phyloP scores from a whole-genome alignment of 2,329 filamentous ascomycete genomes.

The Epicoccum sorghinum region DNA sequence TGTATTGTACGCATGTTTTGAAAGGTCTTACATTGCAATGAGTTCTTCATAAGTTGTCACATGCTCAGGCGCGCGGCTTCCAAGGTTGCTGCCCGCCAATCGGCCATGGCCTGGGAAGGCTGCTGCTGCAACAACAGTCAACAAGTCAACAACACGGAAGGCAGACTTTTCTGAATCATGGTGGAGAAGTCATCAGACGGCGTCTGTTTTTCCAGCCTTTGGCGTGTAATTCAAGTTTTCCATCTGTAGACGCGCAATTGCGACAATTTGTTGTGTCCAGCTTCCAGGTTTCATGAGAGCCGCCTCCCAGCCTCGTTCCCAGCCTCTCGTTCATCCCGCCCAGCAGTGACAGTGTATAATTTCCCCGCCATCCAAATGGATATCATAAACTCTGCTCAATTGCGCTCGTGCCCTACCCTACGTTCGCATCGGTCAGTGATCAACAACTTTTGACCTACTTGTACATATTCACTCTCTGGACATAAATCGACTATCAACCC shows the following conservation, averaged over 20 bases:
- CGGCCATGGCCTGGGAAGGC: too few species aligned
- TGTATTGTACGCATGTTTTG: too few species aligned
- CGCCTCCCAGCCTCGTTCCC: constrained; percentile 7
- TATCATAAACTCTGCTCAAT: constrained; percentile 10
- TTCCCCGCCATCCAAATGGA: constrained; percentile 14
- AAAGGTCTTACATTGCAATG: too few species aligned
- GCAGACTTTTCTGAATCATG: too few species aligned
- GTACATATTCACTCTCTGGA: constrained; percentile 1
- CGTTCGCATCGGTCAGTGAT: constrained; percentile 3
- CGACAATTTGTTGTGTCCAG: background rate
- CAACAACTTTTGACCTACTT: background rate
- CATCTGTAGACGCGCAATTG: background rate
- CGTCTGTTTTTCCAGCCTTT: too few species aligned
- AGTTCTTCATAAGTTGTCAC: too few species aligned
- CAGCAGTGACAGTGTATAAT: constrained; percentile 5
- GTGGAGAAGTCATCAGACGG: too few species aligned
- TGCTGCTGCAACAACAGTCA: too few species aligned
- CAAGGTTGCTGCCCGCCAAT: too few species aligned
- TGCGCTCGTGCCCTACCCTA: constrained; percentile 5
- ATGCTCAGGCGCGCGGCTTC: too few species aligned
- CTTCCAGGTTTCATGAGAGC: background rate
- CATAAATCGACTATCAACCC: background rate
- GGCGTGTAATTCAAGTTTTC: too few species aligned
- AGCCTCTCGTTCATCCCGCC: constrained; percentile 11
- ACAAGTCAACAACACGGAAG: too few species aligned